phyloP scores from a whole-genome alignment of 371 early-diverging fungal species.

The Mortierella sp. region DNA sequence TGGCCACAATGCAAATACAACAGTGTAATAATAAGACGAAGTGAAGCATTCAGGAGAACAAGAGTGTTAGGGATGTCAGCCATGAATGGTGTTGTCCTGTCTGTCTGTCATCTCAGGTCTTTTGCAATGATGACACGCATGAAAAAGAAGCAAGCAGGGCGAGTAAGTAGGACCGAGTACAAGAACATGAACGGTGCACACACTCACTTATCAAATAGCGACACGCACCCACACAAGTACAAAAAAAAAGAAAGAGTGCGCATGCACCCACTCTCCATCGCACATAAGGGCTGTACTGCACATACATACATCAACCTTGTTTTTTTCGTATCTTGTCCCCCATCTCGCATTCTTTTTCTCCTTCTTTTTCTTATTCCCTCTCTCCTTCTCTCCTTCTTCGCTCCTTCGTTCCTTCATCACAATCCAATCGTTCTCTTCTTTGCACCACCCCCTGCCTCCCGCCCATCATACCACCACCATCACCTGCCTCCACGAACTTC shows the following conservation, averaged over 20 bases:
- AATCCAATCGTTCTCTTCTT: background rate
- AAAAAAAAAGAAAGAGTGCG: background rate
- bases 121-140: background rate
- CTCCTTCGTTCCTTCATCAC: too few species aligned
- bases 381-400: background rate
- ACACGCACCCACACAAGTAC: background rate
- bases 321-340: background rate
- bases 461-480: background rate
- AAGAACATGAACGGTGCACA: background rate
- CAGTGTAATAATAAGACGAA: background rate
- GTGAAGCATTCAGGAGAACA: background rate
- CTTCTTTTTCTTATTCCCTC: background rate
- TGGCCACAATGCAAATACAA: background rate
- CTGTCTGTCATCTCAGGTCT: too few species aligned
- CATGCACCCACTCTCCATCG: background rate
- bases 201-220: too few species aligned
- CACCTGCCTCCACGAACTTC: background rate
- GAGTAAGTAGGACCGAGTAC: background rate
- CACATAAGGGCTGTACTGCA: background rate
- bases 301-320: background rate
- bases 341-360: conserved; percentile 7
- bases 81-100: background rate
- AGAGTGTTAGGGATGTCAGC: background rate
- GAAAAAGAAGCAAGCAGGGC: background rate
- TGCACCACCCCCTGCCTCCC: background rate